Percentiles rank a stretch among this genome's conserved stretches.
phyloP scores from a whole-genome alignment of 306 rosid species.

The Dryas octopetala region DNA sequence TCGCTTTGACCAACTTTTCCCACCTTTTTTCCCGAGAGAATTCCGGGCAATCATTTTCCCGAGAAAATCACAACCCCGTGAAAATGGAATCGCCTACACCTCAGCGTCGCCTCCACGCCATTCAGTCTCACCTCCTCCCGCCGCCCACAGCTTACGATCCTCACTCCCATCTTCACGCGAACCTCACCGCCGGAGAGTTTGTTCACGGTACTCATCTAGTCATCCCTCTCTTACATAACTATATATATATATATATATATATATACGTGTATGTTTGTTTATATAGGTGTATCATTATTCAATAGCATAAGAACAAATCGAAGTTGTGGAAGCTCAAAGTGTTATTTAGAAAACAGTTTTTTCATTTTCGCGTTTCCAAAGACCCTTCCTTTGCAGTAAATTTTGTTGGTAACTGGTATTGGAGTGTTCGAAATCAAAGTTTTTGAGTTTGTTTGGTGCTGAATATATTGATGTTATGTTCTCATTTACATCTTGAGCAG shows the following conservation, averaged over 20 bases:
- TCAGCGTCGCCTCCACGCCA: conserved; percentile 71
- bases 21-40: neutral
- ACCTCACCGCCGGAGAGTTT: conserved; percentile 68
- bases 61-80: neutral
- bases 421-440: too few species aligned
- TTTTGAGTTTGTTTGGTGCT: too few species aligned
- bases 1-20: conserved; percentile 2
- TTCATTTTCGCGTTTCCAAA: neutral
- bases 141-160: conserved; percentile 30
- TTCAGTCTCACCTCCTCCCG: conserved; percentile 52
- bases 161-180: conserved; percentile 44
- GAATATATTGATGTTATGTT: too few species aligned
- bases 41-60: neutral
- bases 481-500: conserved; percentile 42
- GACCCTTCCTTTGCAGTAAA: neutral
- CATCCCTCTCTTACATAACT: neutral
- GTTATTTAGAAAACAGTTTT: too few species aligned
- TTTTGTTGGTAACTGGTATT: too few species aligned
- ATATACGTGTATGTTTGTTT: too few species aligned
- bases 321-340: too few species aligned
- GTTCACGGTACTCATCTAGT: conserved; percentile 37
- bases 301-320: neutral
- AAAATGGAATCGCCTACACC: conserved; percentile 60
- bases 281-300: neutral
- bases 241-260: neutral